Evolutionary conservation across 805 yeast genomes (phyloP).

Genomic region (Yarrowia hollandica): DNA sequence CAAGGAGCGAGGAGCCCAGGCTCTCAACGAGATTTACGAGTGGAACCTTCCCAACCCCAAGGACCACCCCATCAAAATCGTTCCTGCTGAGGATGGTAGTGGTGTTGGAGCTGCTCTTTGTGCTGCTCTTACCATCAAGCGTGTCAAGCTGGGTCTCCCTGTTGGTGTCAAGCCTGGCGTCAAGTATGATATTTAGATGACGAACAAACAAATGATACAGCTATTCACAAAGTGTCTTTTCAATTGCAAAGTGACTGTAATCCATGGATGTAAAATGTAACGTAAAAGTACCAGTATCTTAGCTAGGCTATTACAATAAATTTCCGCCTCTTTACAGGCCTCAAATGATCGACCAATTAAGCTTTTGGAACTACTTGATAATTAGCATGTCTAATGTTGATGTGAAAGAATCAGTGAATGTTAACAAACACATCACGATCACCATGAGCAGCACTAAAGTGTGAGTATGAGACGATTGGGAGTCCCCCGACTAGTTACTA

Average conservation of each 20-base stretch:
- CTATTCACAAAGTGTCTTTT: too few relatives aligned
- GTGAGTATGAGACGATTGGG: not conserved
- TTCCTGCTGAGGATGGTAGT: slow-evolving; percentile 96
- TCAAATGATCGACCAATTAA: too few relatives aligned
- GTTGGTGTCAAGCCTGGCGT: slow-evolving; percentile 37
- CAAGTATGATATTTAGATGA: slow-evolving; percentile 23
- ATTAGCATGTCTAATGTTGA: not conserved
- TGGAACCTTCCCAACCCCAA: slow-evolving; percentile 57
- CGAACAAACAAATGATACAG: too few relatives aligned
- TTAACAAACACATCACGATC: not conserved
- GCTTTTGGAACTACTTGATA: not conserved
- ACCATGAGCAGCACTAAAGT: slow-evolving; percentile 21
- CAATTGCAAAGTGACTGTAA: too few relatives aligned
- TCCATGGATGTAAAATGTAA: too few relatives aligned
- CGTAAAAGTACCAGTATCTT: too few relatives aligned
- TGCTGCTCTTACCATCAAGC: slow-evolving; percentile 87
- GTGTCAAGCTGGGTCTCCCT: slow-evolving; percentile 61
- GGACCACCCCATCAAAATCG: slow-evolving; percentile 79
- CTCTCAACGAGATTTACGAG: slow-evolving; percentile 81
- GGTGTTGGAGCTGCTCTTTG: slow-evolving; percentile 99
- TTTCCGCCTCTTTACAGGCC: too few relatives aligned
- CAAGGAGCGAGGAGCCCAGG: slow-evolving; percentile 84
- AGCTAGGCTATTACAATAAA: too few relatives aligned
- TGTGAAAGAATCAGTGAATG: slow-evolving; percentile 3
- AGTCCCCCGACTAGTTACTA: not conserved